Conservation (phyloP, 371 early-diverging fungal species). For the Rhizopus delemar region DNA sequence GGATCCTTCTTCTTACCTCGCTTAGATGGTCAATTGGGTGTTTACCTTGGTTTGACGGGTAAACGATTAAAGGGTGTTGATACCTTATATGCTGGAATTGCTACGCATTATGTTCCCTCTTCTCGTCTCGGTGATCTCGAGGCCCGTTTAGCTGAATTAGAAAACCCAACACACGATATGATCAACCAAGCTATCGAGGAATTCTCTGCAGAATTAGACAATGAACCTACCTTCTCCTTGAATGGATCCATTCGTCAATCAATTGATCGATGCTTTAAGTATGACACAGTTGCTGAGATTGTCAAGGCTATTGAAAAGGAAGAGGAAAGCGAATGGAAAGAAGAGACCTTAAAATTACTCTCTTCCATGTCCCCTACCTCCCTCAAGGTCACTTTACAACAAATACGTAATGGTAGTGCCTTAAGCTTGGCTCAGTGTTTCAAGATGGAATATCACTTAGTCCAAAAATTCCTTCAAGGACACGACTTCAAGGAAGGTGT, state of each 20-base stretch:
- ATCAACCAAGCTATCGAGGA: slow-evolving; percentile 92
- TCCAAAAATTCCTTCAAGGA: slow-evolving; percentile 72
- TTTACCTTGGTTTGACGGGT: slow-evolving; percentile 93
- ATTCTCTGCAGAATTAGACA: slow-evolving; percentile 66
- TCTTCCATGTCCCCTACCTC: slow-evolving; percentile 82
- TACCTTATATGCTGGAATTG: slow-evolving; percentile 88
- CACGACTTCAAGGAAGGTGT: slow-evolving; percentile 93
- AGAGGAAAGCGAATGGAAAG: slow-evolving; percentile 66
- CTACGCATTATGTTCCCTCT: slow-evolving; percentile 95
- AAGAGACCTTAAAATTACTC: slow-evolving; percentile 68
- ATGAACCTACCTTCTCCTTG: slow-evolving; percentile 43
- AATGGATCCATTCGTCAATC: slow-evolving; percentile 67
- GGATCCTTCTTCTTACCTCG: slow-evolving; percentile 93
- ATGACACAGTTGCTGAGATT: slow-evolving; percentile 81
- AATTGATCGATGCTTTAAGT: slow-evolving; percentile 88
- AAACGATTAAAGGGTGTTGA: slow-evolving; percentile 78
- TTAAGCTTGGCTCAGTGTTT: slow-evolving; percentile 79
- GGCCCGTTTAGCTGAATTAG: slow-evolving; percentile 82
- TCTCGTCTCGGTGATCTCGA: slow-evolving; percentile 81
- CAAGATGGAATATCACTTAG: slow-evolving; percentile 84
- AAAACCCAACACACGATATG: slow-evolving; percentile 75
- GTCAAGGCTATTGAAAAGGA: slow-evolving; percentile 75
- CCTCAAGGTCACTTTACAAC: slow-evolving; percentile 85
- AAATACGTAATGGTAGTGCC: slow-evolving; percentile 75
- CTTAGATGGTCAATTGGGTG: slow-evolving; percentile 92